Evolutionary conservation across 2,329 filamentous ascomycete genomes (phyloP).

Genomic region (Colletotrichum lini): DNA sequence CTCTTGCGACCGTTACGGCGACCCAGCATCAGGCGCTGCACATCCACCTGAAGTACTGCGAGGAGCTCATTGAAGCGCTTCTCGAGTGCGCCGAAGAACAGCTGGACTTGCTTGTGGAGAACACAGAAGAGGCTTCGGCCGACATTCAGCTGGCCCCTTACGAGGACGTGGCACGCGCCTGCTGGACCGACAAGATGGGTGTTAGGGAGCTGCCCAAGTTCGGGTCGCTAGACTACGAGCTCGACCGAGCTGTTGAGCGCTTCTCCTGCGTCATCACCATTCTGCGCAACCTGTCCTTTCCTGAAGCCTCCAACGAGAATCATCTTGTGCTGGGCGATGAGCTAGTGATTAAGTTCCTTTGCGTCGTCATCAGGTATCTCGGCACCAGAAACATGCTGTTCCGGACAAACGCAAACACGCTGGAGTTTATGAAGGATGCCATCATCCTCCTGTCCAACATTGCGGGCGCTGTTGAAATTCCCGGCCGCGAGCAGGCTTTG

Average conservation of each 20-base stretch:
- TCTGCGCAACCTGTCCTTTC: constrained; percentile 91
- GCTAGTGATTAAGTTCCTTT: constrained; percentile 85
- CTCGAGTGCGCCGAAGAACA: constrained; percentile 94
- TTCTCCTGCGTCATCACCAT: constrained; percentile 94
- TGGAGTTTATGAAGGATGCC: constrained; percentile 98
- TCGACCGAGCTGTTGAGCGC: constrained; percentile 88
- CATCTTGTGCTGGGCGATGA: constrained; percentile 82
- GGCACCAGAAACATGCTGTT: constrained; percentile 92
- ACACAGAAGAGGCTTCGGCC: constrained; percentile 88
- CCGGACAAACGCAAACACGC: constrained; percentile 84
- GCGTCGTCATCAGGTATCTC: constrained; percentile 85
- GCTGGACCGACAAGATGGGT: constrained; percentile 78
- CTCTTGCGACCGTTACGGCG: constrained; percentile 76
- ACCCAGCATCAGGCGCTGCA: constrained; percentile 77
- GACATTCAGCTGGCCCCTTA: constrained; percentile 87
- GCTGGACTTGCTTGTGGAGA: constrained; percentile 85
- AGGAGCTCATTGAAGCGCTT: constrained; percentile 89
- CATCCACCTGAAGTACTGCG: constrained; percentile 79
- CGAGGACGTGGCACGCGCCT: constrained; percentile 88
- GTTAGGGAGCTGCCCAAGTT: constrained; percentile 81
- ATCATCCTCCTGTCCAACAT: constrained; percentile 93
- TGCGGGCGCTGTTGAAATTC: constrained; percentile 83
- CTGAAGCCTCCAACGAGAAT: constrained; percentile 70
- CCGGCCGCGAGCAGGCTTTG: constrained; percentile 87
- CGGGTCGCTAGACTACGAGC: constrained; percentile 82